Base-by-base conservation (phyloP, 2,329 filamentous ascomycete species). In the Sarocladium oryzae region DNA sequence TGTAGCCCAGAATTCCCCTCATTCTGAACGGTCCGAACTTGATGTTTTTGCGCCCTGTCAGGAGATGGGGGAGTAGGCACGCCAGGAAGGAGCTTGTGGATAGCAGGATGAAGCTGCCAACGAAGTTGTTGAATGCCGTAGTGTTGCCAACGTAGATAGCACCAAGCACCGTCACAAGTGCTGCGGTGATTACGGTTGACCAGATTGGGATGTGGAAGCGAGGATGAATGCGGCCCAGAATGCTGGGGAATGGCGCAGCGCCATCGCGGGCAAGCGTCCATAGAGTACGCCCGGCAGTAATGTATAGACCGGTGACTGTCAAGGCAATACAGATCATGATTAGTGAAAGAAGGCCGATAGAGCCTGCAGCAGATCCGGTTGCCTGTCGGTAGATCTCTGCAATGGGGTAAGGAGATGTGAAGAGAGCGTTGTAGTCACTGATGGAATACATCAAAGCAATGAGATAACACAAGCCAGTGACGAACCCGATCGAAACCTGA, bases 51-150 rank as follows among this genome's bases (percentile, higher is more conserved):
- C 65, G 57, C 1, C 65, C 58, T 0, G 72, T 74, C 0, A 81
- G 53, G 1, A 82, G 64, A 54, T 81, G 75, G 0, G 79, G 78
- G 1, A 87, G 64, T 51, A 88, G 82, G 6, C 82, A 81, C 1
- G 79, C 78, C 2, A 85, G 69, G 61, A 84, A 88, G 8, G 60
- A 64, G 33, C 57, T 60, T 32, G 60, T 68, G 11, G 64, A 68
- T 7, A 69, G 58, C 0, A 69, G 60, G 26, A 70, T 68, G 52
- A 69, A 72, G 26, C 63, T 66, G 9, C 81, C 81, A 7, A 86
- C 77, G 23, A 88, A 79, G 0, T 84, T 84, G 37, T 79, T 77
- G 66, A 88, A 88, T 0, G 85, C 85, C 0, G 81, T 84, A 1
- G 72, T 76, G 54, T 73, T 81, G n/a, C 79, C 84, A 1, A 88